These are phyloP conservation scores for Colletotrichum lupini DNA, from an alignment of 2,329 filamentous ascomycete species.

Conservation along the genomic window DNA sequence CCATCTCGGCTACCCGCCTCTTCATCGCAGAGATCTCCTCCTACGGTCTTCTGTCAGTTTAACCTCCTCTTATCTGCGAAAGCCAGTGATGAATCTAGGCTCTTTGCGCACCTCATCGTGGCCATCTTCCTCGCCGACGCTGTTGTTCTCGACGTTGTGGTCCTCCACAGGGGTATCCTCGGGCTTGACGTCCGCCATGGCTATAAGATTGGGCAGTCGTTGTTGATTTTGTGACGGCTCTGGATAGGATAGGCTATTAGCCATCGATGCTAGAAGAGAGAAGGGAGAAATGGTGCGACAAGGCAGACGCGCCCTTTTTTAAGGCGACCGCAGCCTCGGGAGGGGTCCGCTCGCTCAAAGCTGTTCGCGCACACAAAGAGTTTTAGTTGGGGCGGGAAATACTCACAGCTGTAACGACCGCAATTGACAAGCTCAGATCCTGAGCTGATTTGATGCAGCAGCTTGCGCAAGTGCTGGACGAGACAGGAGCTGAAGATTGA, in stretches of 20 bases:
- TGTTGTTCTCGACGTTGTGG: conserved; percentile 45
- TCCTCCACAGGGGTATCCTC: conserved; percentile 44
- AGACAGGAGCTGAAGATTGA: conserved; percentile 9
- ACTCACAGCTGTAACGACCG: not conserved
- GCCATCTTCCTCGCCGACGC: conserved; percentile 49
- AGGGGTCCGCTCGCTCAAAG: conserved; percentile 9
- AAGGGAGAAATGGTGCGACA: conserved; percentile 3
- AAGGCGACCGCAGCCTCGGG: conserved; percentile 19
- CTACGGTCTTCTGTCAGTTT: conserved; percentile 46
- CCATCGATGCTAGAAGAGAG: not conserved
- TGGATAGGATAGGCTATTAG: not conserved
- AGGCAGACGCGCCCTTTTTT: conserved; percentile 18
- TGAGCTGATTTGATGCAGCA: conserved; percentile 15
- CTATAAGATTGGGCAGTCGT: not conserved
- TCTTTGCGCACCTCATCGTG: conserved; percentile 58
- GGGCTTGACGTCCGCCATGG: conserved; percentile 44
- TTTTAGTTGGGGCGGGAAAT: not conserved
- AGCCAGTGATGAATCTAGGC: conserved; percentile 27
- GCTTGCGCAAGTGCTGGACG: conserved; percentile 9
- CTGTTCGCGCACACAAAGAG: not conserved
- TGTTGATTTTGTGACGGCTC: not conserved
- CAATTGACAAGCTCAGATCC: conserved; percentile 5
- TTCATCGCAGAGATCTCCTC: conserved; percentile 92
- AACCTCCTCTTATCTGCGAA: conserved; percentile 37
- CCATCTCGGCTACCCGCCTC: conserved; percentile 87